Conservation (phyloP, 2,329 filamentous ascomycete genomes). For the Xylariomycetidae sp. region DNA sequence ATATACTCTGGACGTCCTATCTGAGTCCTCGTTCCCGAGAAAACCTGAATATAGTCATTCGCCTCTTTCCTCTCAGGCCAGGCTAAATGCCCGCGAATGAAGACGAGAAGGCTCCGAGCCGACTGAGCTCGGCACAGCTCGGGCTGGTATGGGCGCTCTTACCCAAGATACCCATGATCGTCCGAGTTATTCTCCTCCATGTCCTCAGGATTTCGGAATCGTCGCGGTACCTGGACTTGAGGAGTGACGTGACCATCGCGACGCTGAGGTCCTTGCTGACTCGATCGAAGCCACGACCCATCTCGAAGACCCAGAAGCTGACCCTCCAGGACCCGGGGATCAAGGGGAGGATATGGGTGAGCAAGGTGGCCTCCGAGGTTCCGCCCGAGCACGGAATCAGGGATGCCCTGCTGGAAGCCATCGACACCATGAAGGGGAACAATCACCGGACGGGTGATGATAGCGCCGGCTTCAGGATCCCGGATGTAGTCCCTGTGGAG, state of each 20-base stretch:
- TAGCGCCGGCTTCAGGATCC: conserved; percentile 33
- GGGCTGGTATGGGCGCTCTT: conserved; percentile 31
- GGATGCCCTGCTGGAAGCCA: conserved; percentile 53
- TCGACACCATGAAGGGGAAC: conserved; percentile 46
- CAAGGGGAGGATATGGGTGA: conserved; percentile 79
- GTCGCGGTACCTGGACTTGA: conserved; percentile 72
- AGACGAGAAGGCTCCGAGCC: conserved; percentile 4
- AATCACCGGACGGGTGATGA: conserved; percentile 23
- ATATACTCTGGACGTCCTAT: too few species aligned
- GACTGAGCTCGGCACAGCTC: conserved; percentile 13
- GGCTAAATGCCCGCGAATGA: conserved; percentile 10
- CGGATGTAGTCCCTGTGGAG: conserved; percentile 54
- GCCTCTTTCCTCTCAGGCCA: too few species aligned
- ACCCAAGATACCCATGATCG: conserved; percentile 55
- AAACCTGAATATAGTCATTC: too few species aligned
- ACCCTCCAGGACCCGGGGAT: conserved; percentile 36
- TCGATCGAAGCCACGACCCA: conserved; percentile 38
- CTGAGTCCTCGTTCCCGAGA: too few species aligned
- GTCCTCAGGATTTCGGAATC: conserved; percentile 64
- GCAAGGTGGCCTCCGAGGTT: conserved; percentile 59
- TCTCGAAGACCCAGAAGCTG: conserved; percentile 57
- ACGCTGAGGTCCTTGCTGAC: conserved; percentile 64
- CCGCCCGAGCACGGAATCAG: conserved; percentile 53
- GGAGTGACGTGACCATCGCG: conserved; percentile 66
- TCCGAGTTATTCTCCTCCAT: conserved; percentile 60